Percentiles rank a stretch among this genome's conserved stretches.
Evolutionary conservation across 2,329 filamentous ascomycete genomes (phyloP).

Genomic region (Xylogone sp.): DNA sequence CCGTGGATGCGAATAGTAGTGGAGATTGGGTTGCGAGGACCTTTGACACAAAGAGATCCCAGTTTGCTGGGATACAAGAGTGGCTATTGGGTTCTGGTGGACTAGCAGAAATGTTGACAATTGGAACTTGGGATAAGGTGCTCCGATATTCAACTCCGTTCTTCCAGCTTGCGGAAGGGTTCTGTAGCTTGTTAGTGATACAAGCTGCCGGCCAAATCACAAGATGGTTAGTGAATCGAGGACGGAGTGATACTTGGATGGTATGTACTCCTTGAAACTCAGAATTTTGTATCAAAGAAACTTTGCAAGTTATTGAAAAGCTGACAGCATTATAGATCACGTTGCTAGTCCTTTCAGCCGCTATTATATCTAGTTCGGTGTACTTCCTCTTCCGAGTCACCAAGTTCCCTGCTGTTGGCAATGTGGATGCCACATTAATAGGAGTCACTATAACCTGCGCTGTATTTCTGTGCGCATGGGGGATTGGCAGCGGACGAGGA

Average conservation of each 20-base stretch:
- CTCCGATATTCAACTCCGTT: slow-evolving; percentile 88
- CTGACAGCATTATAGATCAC: slow-evolving; percentile 59
- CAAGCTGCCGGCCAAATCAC: slow-evolving; percentile 94
- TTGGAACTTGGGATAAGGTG: slow-evolving; percentile 85
- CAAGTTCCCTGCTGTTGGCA: slow-evolving; percentile 88
- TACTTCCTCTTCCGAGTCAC: slow-evolving; percentile 97
- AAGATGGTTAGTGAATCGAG: slow-evolving; percentile 88
- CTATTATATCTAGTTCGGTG: slow-evolving; percentile 86
- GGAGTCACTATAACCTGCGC: slow-evolving; percentile 90
- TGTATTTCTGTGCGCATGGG: slow-evolving; percentile 88
- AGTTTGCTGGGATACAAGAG: slow-evolving; percentile 66
- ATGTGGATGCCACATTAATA: slow-evolving; percentile 87
- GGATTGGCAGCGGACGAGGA: slow-evolving; percentile 87
- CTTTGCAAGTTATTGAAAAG: not conserved
- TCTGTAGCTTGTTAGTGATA: slow-evolving; percentile 93
- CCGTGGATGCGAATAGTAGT: slow-evolving; percentile 74
- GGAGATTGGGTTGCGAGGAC: slow-evolving; percentile 79
- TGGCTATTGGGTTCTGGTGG: slow-evolving; percentile 89
- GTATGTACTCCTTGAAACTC: slow-evolving; percentile 46
- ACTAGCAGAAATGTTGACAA: slow-evolving; percentile 71
- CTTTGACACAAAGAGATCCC: slow-evolving; percentile 62
- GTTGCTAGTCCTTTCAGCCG: slow-evolving; percentile 81
- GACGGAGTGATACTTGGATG: slow-evolving; percentile 95
- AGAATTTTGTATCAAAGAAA: slow-evolving; percentile 4
- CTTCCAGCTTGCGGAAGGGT: slow-evolving; percentile 93